phyloP scores from a whole-genome alignment of 1,284 basidiomycete species.

The Ustilago hordei region DNA sequence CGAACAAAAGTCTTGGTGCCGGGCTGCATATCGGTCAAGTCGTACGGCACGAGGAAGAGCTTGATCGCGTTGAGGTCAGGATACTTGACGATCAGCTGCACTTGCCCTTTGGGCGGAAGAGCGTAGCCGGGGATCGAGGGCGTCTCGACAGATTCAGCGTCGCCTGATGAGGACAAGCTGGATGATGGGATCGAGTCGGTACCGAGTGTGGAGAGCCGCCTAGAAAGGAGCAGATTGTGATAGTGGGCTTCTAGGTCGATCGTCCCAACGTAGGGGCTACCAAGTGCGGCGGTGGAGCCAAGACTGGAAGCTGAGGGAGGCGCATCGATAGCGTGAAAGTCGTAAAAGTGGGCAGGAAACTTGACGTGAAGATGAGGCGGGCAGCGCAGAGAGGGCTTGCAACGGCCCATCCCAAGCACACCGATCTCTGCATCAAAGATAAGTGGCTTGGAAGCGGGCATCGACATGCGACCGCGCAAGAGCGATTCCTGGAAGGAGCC shows the following conservation, averaged over 20 bases:
- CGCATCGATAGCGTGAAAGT: slow-evolving; percentile 38
- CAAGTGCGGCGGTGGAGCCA: slow-evolving; percentile 36
- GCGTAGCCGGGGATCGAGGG: slow-evolving; percentile 72
- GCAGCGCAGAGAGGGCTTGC: slow-evolving; percentile 59
- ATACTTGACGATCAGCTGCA: slow-evolving; percentile 73
- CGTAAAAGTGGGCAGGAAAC: slow-evolving; percentile 69
- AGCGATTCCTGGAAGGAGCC: slow-evolving; percentile 70
- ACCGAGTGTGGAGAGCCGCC: slow-evolving; percentile 8
- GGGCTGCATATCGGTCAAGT: slow-evolving; percentile 70
- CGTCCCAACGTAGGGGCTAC: slow-evolving; percentile 70
- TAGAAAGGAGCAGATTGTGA: slow-evolving; percentile 27
- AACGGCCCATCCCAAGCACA: slow-evolving; percentile 62
- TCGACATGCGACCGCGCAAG: slow-evolving; percentile 68
- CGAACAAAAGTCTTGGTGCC: slow-evolving; percentile 62
- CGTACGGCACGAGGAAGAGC: slow-evolving; percentile 73
- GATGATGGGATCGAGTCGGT: background rate
- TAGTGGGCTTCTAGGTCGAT: slow-evolving; percentile 69
- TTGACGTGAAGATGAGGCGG: slow-evolving; percentile 67
- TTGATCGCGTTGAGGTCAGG: slow-evolving; percentile 71
- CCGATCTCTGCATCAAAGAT: slow-evolving; percentile 69
- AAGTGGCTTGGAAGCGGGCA: slow-evolving; percentile 64
- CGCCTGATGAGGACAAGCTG: background rate
- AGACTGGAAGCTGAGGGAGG: slow-evolving; percentile 6
- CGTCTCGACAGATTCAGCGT: slow-evolving; percentile 7
- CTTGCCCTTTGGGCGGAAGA: slow-evolving; percentile 72